phyloP scores from a whole-genome alignment of 805 yeast species.

The Starmerella geochares region DNA sequence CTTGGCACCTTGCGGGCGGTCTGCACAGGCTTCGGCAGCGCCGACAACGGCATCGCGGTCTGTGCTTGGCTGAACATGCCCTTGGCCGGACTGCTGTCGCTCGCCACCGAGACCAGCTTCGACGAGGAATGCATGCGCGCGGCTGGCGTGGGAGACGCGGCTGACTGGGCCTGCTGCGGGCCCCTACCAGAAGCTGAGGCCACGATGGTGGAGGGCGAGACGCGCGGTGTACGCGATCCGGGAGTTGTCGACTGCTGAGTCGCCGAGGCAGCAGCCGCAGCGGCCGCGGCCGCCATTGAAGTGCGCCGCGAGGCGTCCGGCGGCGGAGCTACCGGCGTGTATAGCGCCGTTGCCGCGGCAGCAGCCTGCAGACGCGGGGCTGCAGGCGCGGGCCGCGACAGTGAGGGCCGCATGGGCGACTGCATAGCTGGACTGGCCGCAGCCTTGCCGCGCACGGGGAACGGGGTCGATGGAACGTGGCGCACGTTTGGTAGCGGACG shows the following conservation, averaged over 20 bases:
- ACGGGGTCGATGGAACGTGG: background rate
- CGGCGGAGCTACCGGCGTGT: constrained; percentile 10
- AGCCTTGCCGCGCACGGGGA: constrained; percentile 11
- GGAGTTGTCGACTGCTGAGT: constrained; percentile 10
- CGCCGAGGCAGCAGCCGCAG: constrained; percentile 23
- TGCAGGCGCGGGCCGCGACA: constrained; percentile 3
- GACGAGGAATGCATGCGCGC: constrained; percentile 26
- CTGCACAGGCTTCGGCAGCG: constrained; percentile 13
- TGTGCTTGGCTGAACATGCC: constrained; percentile 25
- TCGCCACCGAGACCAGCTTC: constrained; percentile 28
- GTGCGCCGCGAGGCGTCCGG: constrained; percentile 10
- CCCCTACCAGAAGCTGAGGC: constrained; percentile 8
- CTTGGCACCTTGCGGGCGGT: constrained; percentile 20
- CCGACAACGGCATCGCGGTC: constrained; percentile 10
- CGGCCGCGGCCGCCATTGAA: constrained; percentile 24
- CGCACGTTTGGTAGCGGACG: background rate
- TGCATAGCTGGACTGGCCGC: constrained; percentile 22
- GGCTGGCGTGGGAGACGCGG: constrained; percentile 29
- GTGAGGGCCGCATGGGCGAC: constrained; percentile 14
- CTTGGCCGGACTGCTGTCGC: constrained; percentile 30
- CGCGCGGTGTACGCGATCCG: constrained; percentile 8
- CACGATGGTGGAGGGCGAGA: constrained; percentile 24
- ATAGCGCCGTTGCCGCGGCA: constrained; percentile 23
- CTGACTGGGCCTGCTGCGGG: constrained; percentile 1
- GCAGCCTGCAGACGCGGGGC: constrained; percentile 18